Conservation (phyloP, 129 eudicot species). For the Flaveria robusta region DNA sequence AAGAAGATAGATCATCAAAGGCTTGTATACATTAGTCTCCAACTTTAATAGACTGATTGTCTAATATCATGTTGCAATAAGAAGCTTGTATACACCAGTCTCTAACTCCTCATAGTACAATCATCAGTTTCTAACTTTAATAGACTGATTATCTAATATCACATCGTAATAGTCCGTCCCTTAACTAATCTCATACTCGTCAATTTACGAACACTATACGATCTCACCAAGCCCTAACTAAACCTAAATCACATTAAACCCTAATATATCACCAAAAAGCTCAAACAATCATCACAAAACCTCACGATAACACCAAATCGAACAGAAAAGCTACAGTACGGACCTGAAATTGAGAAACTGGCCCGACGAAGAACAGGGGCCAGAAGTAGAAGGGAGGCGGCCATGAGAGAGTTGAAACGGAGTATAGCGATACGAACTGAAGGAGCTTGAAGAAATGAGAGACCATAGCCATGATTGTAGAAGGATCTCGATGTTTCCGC, state of each 20-base stretch:
- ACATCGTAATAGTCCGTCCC: no score
- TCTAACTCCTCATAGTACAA: no score
- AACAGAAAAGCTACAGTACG: neutral
- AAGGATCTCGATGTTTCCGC: conserved; percentile 77
- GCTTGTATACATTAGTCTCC: neutral
- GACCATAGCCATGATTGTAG: conserved; percentile 61
- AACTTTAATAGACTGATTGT: neutral
- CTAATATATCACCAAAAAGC: neutral
- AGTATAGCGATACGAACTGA: conserved; percentile 74
- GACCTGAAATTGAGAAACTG: conserved; percentile 98
- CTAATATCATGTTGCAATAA: neutral
- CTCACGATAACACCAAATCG: neutral
- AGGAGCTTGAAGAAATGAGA: conserved; percentile 72
- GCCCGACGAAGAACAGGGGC: conserved; percentile 86
- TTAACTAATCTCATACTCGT: neutral
- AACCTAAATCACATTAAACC: neutral
- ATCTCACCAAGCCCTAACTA: neutral
- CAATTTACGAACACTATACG: neutral
- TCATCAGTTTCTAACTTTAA: no score
- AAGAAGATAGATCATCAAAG: neutral
- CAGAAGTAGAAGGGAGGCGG: conserved; percentile 90
- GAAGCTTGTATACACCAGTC: no score
- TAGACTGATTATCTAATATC: no score
- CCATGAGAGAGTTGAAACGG: conserved; percentile 81
- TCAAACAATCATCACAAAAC: neutral